These are phyloP conservation scores for Dendryphion nanum DNA, from an alignment of 2,329 filamentous ascomycete genomes.

Conservation along the genomic window DNA sequence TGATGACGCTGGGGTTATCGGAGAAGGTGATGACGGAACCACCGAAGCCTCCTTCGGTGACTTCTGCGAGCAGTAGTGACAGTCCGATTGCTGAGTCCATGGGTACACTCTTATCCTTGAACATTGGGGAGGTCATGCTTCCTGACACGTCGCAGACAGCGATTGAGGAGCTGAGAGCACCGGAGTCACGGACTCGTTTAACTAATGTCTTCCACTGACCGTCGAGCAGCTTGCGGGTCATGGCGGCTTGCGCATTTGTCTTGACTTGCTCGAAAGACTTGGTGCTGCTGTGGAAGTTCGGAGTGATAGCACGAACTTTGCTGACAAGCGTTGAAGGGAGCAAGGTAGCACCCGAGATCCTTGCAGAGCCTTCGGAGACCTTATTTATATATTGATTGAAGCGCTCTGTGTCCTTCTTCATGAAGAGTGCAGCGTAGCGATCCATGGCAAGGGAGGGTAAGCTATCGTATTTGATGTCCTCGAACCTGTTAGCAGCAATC, in stretches of 20 bases:
- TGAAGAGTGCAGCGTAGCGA: slow-evolving; percentile 51
- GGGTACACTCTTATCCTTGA: slow-evolving; percentile 49
- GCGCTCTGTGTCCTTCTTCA: slow-evolving; percentile 49
- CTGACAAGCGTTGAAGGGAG: slow-evolving; percentile 52
- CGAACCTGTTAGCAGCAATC: slow-evolving; percentile 47
- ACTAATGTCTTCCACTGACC: slow-evolving; percentile 59
- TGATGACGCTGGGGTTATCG: slow-evolving; percentile 39
- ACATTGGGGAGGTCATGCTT: slow-evolving; percentile 47
- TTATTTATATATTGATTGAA: slow-evolving; percentile 52
- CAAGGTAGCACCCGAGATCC: slow-evolving; percentile 57
- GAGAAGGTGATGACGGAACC: slow-evolving; percentile 58
- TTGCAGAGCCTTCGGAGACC: slow-evolving; percentile 49
- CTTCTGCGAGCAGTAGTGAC: slow-evolving; percentile 56
- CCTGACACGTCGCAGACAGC: slow-evolving; percentile 60
- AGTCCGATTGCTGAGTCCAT: slow-evolving; percentile 57
- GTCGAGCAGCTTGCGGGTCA: slow-evolving; percentile 43
- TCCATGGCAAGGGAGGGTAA: slow-evolving; percentile 60
- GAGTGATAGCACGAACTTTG: slow-evolving; percentile 10
- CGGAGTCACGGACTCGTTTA: slow-evolving; percentile 57
- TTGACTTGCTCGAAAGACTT: slow-evolving; percentile 7
- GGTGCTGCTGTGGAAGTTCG: background rate
- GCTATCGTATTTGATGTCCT: slow-evolving; percentile 56
- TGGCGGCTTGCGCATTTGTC: slow-evolving; percentile 7
- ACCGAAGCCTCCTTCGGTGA: slow-evolving; percentile 53
- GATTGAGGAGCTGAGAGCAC: slow-evolving; percentile 53